These are phyloP conservation scores for Drosera spatulata DNA, from an alignment of 179 eudicot species.

Conservation along the genomic window DNA sequence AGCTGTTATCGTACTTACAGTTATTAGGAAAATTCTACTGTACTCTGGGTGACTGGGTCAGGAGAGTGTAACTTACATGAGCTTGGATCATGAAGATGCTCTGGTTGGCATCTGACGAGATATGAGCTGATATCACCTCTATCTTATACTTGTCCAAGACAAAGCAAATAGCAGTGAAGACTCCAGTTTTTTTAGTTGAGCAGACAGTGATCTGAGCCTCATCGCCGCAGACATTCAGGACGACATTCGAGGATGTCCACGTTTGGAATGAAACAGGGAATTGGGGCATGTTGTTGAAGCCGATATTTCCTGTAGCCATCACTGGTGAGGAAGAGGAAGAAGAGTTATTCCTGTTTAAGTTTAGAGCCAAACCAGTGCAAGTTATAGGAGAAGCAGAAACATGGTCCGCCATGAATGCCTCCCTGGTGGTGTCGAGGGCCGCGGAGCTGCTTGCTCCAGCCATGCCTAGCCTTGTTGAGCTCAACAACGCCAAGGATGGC, in stretches of 20 bases:
- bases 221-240: not conserved
- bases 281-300: not conserved
- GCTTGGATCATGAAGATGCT: not conserved
- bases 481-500: conserved; percentile 8
- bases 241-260: not conserved
- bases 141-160: not conserved
- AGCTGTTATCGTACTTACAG: not conserved
- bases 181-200: not conserved
- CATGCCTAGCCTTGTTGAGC: conserved; percentile 16
- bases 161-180: not conserved
- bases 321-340: not conserved
- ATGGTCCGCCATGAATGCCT: conserved; percentile 22
- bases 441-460: not conserved
- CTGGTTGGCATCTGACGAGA: not conserved
- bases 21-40: not conserved
- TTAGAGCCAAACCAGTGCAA: not conserved
- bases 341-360: not conserved
- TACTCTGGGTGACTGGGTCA: not conserved
- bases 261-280: not conserved
- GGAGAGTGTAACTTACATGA: not conserved
- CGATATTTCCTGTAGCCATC: not conserved
- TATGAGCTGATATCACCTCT: not conserved
- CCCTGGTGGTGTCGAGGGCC: conserved; percentile 11
- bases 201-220: not conserved
- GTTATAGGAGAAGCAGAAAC: not conserved